phyloP scores from a whole-genome alignment of 176 grass and related monocot genomes.

The Canna indica region DNA sequence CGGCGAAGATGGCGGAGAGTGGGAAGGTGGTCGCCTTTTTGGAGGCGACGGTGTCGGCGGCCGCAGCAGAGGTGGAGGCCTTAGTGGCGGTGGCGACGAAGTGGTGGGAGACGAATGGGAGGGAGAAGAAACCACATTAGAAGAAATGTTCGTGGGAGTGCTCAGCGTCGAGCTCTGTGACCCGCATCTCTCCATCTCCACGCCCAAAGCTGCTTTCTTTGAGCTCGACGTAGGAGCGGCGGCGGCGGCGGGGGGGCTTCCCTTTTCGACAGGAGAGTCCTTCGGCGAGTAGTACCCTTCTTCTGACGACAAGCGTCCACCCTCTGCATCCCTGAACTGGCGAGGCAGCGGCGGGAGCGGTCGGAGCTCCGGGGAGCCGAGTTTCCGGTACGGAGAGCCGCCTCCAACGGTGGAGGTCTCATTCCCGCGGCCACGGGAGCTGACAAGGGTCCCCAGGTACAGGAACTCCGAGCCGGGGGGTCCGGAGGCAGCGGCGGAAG shows the following conservation, averaged over 20 bases:
- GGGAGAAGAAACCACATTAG: constrained; percentile 8
- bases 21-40: constrained; percentile 8
- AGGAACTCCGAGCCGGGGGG: constrained; percentile 27
- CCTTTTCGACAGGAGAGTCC: background rate
- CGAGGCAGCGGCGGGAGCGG: constrained; percentile 32
- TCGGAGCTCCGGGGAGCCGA: constrained; percentile 32
- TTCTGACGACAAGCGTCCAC: background rate
- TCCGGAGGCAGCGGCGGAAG: background rate
- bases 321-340: constrained; percentile 26
- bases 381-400: constrained; percentile 4
- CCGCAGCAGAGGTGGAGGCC: constrained; percentile 13
- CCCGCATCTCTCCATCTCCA: constrained; percentile 10
- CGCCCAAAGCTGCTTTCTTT: background rate
- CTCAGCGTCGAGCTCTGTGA: constrained; percentile 23
- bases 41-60: constrained; percentile 24
- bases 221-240: background rate
- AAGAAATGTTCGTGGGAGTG: constrained; percentile 6
- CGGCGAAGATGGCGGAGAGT: constrained; percentile 2
- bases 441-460: constrained; percentile 35
- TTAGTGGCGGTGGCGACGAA: constrained; percentile 6
- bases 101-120: constrained; percentile 8
- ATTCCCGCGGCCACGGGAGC: constrained; percentile 15
- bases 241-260: background rate
- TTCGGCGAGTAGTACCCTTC: background rate
- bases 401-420: background rate